phyloP scores from a whole-genome alignment of 192 early-diverging fungal species.

The Mortierella antarctica region DNA sequence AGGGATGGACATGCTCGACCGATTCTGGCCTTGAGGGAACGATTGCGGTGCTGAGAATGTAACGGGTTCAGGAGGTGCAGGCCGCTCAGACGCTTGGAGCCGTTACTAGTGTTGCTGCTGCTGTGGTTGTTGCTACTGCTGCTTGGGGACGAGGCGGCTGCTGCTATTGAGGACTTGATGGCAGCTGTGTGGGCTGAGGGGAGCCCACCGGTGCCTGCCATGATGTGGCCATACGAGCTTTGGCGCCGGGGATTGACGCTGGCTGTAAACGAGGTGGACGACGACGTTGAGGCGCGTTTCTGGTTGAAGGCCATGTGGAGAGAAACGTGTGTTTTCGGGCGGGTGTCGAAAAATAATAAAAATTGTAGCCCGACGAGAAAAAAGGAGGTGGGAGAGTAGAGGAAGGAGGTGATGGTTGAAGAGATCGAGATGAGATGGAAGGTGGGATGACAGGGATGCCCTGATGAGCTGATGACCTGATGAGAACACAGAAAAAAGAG shows the following conservation, averaged over 20 bases:
- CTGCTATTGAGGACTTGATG: slow-evolving; percentile 15
- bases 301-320: slow-evolving; percentile 36
- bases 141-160: not conserved
- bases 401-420: not conserved
- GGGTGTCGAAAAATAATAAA: not conserved
- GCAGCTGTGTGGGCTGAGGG: slow-evolving; percentile 37
- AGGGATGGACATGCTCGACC: slow-evolving; percentile 18
- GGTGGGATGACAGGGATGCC: too few species aligned
- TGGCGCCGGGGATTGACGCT: slow-evolving; percentile 25
- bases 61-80: slow-evolving; percentile 12
- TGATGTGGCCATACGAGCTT: slow-evolving; percentile 40
- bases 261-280: slow-evolving; percentile 27
- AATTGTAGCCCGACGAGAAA: not conserved
- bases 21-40: slow-evolving; percentile 34
- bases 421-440: not conserved
- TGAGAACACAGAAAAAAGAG: not conserved
- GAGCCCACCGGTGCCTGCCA: slow-evolving; percentile 44
- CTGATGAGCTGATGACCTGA: slow-evolving; percentile 1
- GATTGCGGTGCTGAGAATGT: slow-evolving; percentile 36
- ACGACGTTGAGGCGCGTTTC: slow-evolving; percentile 25
- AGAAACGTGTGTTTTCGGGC: not conserved
- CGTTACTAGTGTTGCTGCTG: not conserved
- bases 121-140: not conserved
- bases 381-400: not conserved
- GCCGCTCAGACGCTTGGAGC: slow-evolving; percentile 7